Percentiles rank a stretch among this genome's conserved stretches.
Conservation (phyloP, 805 yeast genomes). For the Blastobotrys muscicola region DNA sequence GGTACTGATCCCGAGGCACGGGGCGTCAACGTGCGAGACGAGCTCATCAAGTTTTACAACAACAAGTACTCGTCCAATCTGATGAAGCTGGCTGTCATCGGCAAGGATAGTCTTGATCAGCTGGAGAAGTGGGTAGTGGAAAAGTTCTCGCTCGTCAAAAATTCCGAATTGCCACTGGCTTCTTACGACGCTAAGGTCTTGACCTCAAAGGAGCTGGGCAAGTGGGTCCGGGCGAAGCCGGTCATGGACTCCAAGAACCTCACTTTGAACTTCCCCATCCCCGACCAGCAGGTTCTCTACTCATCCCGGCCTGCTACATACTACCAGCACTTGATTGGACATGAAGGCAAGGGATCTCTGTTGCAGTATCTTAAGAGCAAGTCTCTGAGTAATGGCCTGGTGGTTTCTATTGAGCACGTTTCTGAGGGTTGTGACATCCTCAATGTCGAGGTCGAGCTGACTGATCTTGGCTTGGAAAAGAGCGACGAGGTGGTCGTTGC, state of each 20-base stretch:
- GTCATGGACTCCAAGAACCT: conserved; percentile 70
- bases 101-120: conserved; percentile 67
- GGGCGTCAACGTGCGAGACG: conserved; percentile 71
- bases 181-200: conserved; percentile 41
- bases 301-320: conserved; percentile 60
- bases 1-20: conserved; percentile 49
- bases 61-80: conserved; percentile 72
- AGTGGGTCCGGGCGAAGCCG: conserved; percentile 60
- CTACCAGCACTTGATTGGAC: conserved; percentile 78
- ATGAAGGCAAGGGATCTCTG: conserved; percentile 84
- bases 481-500: conserved; percentile 52
- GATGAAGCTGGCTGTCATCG: conserved; percentile 79
- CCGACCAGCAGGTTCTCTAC: conserved; percentile 64
- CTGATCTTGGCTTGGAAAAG: conserved; percentile 52
- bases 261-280: conserved; percentile 61
- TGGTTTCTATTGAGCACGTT: conserved; percentile 54
- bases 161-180: conserved; percentile 33
- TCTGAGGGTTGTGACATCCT: conserved; percentile 59
- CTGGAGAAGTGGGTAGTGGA: conserved; percentile 62
- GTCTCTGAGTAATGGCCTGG: conserved; percentile 73
- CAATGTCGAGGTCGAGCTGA: conserved; percentile 63
- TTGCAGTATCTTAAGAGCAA: conserved; percentile 55
- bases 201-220: conserved; percentile 39
- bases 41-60: conserved; percentile 64
- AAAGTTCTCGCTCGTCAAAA: conserved; percentile 54